Percentiles rank a stretch among this genome's conserved stretches.
Evolutionary conservation across 805 yeast genomes (phyloP).

Genomic region (Lachancea lanzarotensis): DNA sequence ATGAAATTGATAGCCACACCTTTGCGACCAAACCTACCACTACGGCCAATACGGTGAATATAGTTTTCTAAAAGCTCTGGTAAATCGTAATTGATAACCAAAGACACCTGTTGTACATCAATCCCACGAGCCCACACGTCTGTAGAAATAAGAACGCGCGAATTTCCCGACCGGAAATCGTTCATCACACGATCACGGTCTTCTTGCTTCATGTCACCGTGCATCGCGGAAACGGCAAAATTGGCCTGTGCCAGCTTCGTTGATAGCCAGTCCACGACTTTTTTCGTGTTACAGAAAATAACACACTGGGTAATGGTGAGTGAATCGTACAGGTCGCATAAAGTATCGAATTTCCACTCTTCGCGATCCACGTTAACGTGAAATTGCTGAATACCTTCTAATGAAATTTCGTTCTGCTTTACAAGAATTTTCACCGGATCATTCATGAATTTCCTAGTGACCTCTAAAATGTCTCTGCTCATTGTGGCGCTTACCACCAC

Average conservation of each 20-base stretch:
- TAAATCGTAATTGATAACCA: constrained; percentile 89
- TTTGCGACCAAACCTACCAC: constrained; percentile 97
- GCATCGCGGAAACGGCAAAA: constrained; percentile 91
- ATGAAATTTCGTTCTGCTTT: constrained; percentile 89
- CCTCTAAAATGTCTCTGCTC: constrained; percentile 86
- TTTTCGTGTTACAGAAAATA: constrained; percentile 92
- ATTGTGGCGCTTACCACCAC: constrained; percentile 92
- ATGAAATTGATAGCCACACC: constrained; percentile 96
- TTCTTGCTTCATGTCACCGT: constrained; percentile 90
- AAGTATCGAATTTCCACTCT: constrained; percentile 89
- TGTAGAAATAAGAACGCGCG: constrained; percentile 87
- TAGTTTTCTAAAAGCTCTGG: constrained; percentile 89
- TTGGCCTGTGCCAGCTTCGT: constrained; percentile 66
- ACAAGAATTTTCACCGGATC: constrained; percentile 92
- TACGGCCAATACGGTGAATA: constrained; percentile 96
- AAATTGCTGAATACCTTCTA: constrained; percentile 94
- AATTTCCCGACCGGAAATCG: constrained; percentile 90
- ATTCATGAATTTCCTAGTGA: constrained; percentile 88
- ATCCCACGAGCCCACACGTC: constrained; percentile 98
- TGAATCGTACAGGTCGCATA: constrained; percentile 92
- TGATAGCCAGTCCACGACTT: constrained; percentile 87
- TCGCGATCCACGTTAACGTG: constrained; percentile 87
- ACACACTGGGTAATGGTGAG: constrained; percentile 95
- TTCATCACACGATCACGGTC: constrained; percentile 94
- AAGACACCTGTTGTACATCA: constrained; percentile 94